Evolutionary conservation across 345 rosid species (phyloP), one percentile per base, ranked within the genome.

Genomic region (sweet orange (Citrus sinensis)): DNA sequence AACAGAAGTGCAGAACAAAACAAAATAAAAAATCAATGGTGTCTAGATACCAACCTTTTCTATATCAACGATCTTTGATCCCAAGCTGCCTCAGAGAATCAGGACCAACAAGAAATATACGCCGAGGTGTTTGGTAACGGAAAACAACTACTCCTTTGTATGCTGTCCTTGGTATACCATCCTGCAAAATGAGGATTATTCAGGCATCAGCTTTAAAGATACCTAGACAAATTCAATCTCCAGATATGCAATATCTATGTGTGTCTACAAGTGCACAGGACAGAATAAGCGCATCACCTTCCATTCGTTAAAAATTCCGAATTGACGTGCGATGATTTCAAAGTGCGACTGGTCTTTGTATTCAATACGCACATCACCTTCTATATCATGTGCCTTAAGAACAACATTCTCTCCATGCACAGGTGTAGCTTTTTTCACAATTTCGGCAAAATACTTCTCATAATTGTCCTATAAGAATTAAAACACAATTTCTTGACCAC

Each of bases 271-370:
- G 16, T 25, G 22, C 29, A 32, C 24, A 34, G 7, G 64, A 42
- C 54, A 59, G n/a, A 37, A 37, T 40, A 8, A 8, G 67, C 16
- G 17, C 62, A 62, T 75, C 85, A 93, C 98, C 98, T 97, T 97
- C 99, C 99, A 97, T 81, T 97, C 99, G 76, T 88, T 88, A 80
- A 97, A 97, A 71, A 97, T 83, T 70, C 99, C 99, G 86, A 97
- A 94, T 77, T 94, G 92, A 58, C 78, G 86, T 29, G 98, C 98
- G 74, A 94, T 87, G 78, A 34, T 83, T 83, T 91, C 93, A 85
- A 94, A 97, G 72, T 94, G 96, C 54, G 80, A 70, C 77, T 94
- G 94, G 78, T 94, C 92, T 71, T 75, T 79, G 85, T 97, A 97
- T 70, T 58, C 87, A 80, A 94, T 83, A 76, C 93, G 90, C 64